phyloP scores from a whole-genome alignment of 192 early-diverging fungal species.

The Backusella macrospora region DNA sequence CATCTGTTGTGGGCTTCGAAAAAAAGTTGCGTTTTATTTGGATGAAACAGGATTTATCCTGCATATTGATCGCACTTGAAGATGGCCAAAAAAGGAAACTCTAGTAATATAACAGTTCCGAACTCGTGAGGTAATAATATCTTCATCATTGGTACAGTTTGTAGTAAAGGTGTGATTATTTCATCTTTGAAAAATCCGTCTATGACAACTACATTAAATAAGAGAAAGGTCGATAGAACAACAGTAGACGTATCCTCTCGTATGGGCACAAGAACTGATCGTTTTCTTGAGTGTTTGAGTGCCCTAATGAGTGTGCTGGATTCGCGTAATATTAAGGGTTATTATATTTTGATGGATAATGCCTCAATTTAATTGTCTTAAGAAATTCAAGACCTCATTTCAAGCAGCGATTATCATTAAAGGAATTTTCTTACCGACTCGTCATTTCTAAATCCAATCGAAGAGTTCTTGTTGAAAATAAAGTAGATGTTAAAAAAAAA shows the following conservation, averaged over 20 bases:
- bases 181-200: constrained; percentile 23
- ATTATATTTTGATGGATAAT: constrained; percentile 30
- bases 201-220: constrained; percentile 3
- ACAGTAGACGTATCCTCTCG: background rate
- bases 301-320: constrained; percentile 2
- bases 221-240: constrained; percentile 30
- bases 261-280: constrained; percentile 18
- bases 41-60: constrained; percentile 38
- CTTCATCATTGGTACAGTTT: constrained; percentile 20
- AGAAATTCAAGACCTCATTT: background rate
- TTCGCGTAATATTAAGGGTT: background rate
- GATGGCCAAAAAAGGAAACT: constrained; percentile 12
- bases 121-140: constrained; percentile 2
- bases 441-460: constrained; percentile 6
- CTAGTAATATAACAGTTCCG: constrained; percentile 16
- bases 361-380: background rate
- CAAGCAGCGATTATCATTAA: background rate
- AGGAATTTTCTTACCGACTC: background rate
- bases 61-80: constrained; percentile 11
- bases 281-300: constrained; percentile 11
- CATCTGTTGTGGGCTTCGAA: too few species aligned
- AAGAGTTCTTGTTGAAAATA: constrained; percentile 10
- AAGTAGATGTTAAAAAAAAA: constrained; percentile 1
- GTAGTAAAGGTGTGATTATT: constrained; percentile 16
- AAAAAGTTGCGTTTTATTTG: constrained; percentile 33